Evolutionary conservation across 1,139 yeast species (phyloP).

Genomic region (Candida sp.): DNA sequence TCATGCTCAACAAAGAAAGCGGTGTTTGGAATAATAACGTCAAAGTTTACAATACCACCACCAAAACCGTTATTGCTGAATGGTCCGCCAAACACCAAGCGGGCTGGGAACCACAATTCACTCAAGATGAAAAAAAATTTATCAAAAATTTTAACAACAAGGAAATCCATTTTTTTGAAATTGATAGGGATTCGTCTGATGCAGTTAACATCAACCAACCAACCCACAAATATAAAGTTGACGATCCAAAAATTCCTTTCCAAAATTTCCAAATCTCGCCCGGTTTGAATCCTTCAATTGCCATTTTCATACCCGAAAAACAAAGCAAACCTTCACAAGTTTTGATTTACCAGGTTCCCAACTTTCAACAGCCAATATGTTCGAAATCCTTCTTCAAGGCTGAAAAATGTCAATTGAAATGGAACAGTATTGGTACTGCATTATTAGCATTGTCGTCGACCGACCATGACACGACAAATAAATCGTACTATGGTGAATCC

Average conservation of each 20-base stretch:
- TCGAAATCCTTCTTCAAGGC: conserved; percentile 93
- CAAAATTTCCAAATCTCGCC: conserved; percentile 68
- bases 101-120: conserved; percentile 91
- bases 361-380: conserved; percentile 76
- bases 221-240: conserved; percentile 58
- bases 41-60: conserved; percentile 60
- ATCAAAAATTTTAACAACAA: conserved; percentile 57
- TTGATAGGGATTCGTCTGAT: conserved; percentile 42
- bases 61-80: conserved; percentile 50
- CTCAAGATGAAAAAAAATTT: conserved; percentile 70
- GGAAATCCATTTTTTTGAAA: conserved; percentile 72
- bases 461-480: conserved; percentile 91
- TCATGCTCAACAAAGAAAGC: conserved; percentile 50
- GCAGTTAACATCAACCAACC: conserved; percentile 44
- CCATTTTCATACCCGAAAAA: conserved; percentile 85
- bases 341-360: conserved; percentile 74
- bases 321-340: conserved; percentile 86
- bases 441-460: conserved; percentile 91
- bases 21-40: conserved; percentile 79
- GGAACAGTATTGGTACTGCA: conserved; percentile 96
- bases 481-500: conserved; percentile 96
- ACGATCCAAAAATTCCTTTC: conserved; percentile 54
- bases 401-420: conserved; percentile 84
- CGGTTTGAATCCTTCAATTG: conserved; percentile 89
- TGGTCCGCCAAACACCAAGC: conserved; percentile 82